Evolutionary conservation across 192 early-diverging fungal species (phyloP).

Genomic region (Obelidium mucronatum): DNA sequence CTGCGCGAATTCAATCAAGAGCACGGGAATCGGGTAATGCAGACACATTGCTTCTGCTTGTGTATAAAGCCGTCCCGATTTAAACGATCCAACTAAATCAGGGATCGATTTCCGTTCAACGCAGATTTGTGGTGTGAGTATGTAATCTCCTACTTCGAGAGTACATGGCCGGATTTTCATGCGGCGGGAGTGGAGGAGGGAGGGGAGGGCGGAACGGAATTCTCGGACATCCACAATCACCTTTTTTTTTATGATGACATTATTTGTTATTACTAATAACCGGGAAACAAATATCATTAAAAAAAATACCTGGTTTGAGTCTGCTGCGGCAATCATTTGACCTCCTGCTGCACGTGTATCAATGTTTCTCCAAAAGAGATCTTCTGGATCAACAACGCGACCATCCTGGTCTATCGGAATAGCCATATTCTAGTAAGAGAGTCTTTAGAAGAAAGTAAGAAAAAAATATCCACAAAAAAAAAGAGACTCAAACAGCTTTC

Average conservation of each 20-base stretch:
- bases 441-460: too few species aligned
- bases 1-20: slow-evolving; percentile 93
- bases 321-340: slow-evolving; percentile 31
- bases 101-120: slow-evolving; percentile 93
- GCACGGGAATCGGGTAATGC: slow-evolving; percentile 78
- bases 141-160: slow-evolving; percentile 92
- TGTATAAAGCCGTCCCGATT: slow-evolving; percentile 84
- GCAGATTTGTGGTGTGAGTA: slow-evolving; percentile 83
- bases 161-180: slow-evolving; percentile 83
- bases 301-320: slow-evolving; percentile 28
- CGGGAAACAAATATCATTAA: not conserved
- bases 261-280: not conserved
- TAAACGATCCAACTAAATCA: slow-evolving; percentile 86
- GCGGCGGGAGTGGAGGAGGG: slow-evolving; percentile 79
- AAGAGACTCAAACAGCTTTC: slow-evolving; percentile 75
- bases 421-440: slow-evolving; percentile 69
- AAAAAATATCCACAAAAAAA: too few species aligned
- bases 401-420: slow-evolving; percentile 76
- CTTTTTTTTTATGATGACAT: slow-evolving; percentile 22
- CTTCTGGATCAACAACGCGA: slow-evolving; percentile 52
- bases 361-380: slow-evolving; percentile 58
- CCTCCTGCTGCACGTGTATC: slow-evolving; percentile 76
- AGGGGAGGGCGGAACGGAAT: slow-evolving; percentile 90
- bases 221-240: slow-evolving; percentile 93
- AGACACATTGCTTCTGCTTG: slow-evolving; percentile 90